Percentiles rank a stretch among this genome's conserved stretches.
phyloP scores from a whole-genome alignment of 352 stramenopile species.

The Phytophthora idaei region DNA sequence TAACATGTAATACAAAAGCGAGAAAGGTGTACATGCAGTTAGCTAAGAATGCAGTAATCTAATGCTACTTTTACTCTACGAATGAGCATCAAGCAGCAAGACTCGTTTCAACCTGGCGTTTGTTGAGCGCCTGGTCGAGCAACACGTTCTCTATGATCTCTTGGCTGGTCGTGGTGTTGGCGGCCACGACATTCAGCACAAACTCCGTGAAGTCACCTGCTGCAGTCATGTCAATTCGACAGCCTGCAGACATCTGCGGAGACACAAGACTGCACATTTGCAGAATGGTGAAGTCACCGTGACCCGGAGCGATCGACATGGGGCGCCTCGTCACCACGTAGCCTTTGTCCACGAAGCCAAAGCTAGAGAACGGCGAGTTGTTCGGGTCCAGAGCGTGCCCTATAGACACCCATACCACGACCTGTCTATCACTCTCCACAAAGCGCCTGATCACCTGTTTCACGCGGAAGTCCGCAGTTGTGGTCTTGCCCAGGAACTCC shows the following conservation, averaged over 20 bases:
- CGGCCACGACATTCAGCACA: slow-evolving; percentile 46
- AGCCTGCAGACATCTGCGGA: slow-evolving; percentile 45
- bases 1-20: not conserved
- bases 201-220: slow-evolving; percentile 59
- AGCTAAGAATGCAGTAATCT: too few species aligned
- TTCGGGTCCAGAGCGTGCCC: slow-evolving; percentile 23
- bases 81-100: slow-evolving; percentile 14
- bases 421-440: slow-evolving; percentile 39
- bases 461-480: slow-evolving; percentile 39
- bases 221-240: slow-evolving; percentile 35
- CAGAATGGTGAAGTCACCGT: slow-evolving; percentile 48
- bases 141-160: slow-evolving; percentile 71
- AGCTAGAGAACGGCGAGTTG: slow-evolving; percentile 44
- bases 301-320: slow-evolving; percentile 27
- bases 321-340: slow-evolving; percentile 63
- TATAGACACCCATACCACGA: slow-evolving; percentile 55
- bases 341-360: slow-evolving; percentile 58
- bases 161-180: slow-evolving; percentile 47
- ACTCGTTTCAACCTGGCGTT: slow-evolving; percentile 11
- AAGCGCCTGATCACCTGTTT: slow-evolving; percentile 50
- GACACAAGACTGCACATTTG: slow-evolving; percentile 65
- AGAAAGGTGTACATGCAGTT: not conserved
- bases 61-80: too few species aligned
- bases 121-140: slow-evolving; percentile 36
- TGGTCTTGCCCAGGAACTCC: slow-evolving; percentile 41